phyloP scores from a whole-genome alignment of 371 early-diverging fungal genomes.

The Circinella umbellata region DNA sequence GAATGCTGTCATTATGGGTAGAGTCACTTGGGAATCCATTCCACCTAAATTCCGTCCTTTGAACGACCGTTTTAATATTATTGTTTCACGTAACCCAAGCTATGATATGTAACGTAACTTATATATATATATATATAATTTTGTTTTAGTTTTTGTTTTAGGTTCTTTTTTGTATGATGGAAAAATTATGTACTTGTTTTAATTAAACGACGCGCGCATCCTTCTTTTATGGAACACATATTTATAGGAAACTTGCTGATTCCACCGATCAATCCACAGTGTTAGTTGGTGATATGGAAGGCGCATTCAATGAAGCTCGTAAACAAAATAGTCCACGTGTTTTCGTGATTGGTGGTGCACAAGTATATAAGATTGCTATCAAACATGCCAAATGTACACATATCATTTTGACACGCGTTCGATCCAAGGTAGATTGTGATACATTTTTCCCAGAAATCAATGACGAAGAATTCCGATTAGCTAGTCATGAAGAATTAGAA shows the following conservation, averaged over 20 bases:
- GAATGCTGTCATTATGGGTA: conserved; percentile 92
- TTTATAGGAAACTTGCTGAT: conserved; percentile 10
- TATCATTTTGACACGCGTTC: conserved; percentile 66
- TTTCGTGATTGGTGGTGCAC: conserved; percentile 70
- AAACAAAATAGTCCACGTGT: conserved; percentile 32
- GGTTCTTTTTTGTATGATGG: no score
- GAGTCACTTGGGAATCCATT: conserved; percentile 88
- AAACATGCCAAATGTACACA: conserved; percentile 55
- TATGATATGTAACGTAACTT: conserved; percentile 53
- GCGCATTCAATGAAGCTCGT: conserved; percentile 27
- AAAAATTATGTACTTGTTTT: neutral
- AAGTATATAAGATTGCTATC: conserved; percentile 63
- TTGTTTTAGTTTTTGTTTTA: neutral
- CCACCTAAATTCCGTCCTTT: conserved; percentile 81
- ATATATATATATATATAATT: neutral
- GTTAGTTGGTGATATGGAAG: conserved; percentile 35
- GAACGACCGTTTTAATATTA: conserved; percentile 75
- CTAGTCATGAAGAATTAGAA: conserved; percentile 46
- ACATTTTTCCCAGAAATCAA: conserved; percentile 70
- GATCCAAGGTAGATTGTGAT: conserved; percentile 60
- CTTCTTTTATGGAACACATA: no score
- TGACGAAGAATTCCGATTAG: conserved; percentile 30
- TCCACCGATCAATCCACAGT: conserved; percentile 16
- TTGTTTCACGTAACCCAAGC: conserved; percentile 70
- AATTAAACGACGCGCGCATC: no score